Evolutionary conservation across 768 basidiomycete species (phyloP).

Genomic region (Cystobasidium tubakii): DNA sequence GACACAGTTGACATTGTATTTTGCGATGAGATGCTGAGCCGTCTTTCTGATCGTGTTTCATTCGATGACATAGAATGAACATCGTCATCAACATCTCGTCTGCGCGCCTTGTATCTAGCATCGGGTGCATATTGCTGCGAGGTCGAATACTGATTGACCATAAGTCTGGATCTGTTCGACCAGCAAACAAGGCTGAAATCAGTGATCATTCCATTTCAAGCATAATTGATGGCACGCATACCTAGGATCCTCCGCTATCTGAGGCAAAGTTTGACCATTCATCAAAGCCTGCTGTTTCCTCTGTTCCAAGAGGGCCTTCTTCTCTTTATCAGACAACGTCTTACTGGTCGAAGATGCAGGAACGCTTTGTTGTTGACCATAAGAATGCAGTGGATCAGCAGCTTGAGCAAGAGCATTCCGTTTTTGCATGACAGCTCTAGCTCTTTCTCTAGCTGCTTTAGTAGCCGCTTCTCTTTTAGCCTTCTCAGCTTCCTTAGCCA

Average conservation of each 20-base stretch:
- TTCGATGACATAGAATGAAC: constrained; percentile 87
- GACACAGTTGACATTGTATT: constrained; percentile 40
- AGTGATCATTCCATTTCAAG: too few relatives aligned
- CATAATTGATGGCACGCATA: too few relatives aligned
- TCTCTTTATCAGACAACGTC: constrained; percentile 37
- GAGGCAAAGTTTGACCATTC: constrained; percentile 38
- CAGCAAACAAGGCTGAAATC: background rate
- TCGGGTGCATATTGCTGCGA: constrained; percentile 36
- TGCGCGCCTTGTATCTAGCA: constrained; percentile 67
- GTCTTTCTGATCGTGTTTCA: constrained; percentile 57
- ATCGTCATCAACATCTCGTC: constrained; percentile 72
- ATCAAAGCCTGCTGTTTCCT: constrained; percentile 39
- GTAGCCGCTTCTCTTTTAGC: constrained; percentile 50
- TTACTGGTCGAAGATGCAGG: background rate
- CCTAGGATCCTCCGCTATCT: constrained; percentile 44
- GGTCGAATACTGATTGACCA: constrained; percentile 18
- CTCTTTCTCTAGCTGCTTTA: constrained; percentile 50
- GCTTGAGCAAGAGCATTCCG: constrained; percentile 47
- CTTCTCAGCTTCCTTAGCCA: constrained; percentile 48
- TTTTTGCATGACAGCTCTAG: constrained; percentile 53
- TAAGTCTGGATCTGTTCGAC: background rate
- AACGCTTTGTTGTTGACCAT: constrained; percentile 32
- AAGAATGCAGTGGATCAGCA: constrained; percentile 45
- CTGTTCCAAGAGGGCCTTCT: constrained; percentile 34
- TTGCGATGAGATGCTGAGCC: constrained; percentile 43